Evolutionary conservation across 345 rosid genomes (phyloP).

Genomic region (Aethionema arabicum): DNA sequence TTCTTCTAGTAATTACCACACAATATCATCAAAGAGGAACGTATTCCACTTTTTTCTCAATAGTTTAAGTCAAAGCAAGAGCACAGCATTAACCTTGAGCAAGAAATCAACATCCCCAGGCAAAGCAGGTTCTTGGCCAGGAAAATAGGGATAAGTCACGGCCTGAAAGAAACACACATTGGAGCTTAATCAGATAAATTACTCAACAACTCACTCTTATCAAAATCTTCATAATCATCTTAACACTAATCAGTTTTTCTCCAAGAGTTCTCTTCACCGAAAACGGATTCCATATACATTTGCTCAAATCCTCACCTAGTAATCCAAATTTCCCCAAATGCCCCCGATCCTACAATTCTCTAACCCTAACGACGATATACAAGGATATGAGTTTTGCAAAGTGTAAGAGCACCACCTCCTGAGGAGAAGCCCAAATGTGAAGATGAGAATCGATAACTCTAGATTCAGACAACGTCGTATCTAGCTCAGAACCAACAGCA

Average conservation of each 20-base stretch:
- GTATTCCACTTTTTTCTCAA: background rate
- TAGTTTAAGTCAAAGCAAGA: constrained; percentile 3
- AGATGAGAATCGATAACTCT: constrained; percentile 83
- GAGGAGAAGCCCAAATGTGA: constrained; percentile 92
- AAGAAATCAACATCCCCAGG: constrained; percentile 80
- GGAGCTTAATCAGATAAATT: constrained; percentile 1
- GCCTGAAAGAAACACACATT: constrained; percentile 51
- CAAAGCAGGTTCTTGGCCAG: constrained; percentile 87
- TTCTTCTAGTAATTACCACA: background rate
- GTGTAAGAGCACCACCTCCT: constrained; percentile 49
- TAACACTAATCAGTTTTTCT: background rate
- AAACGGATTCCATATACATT: background rate
- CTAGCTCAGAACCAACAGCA: constrained; percentile 29
- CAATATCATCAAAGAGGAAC: background rate
- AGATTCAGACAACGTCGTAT: constrained; percentile 28
- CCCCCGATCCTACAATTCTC: background rate
- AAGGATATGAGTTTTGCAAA: background rate
- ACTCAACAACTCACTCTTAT: background rate
- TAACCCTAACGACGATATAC: background rate
- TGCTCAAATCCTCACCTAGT: background rate
- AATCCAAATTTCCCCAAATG: constrained; percentile 9
- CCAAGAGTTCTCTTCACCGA: background rate
- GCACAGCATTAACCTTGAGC: constrained; percentile 57
- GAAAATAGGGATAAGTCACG: constrained; percentile 69
- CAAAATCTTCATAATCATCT: constrained; percentile 3